Percentiles rank a stretch among this genome's conserved stretches.
These are phyloP conservation scores for Saccharomycopsis selenospora DNA, from an alignment of 805 yeast species.

Conservation along the genomic window DNA sequence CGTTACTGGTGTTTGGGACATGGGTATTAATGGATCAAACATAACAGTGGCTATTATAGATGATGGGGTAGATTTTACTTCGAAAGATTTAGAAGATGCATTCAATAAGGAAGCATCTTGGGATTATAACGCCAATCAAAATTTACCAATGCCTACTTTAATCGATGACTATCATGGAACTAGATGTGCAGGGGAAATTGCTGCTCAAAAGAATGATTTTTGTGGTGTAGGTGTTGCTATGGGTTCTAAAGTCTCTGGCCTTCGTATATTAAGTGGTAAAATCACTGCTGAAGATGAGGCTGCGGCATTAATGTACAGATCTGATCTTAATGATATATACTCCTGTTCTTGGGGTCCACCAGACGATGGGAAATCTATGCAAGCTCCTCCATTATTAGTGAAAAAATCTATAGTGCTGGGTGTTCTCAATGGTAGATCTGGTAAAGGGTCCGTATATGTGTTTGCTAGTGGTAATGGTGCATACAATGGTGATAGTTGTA, in stretches of 20 bases:
- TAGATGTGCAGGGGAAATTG: slow-evolving; percentile 96
- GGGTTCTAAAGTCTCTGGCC: slow-evolving; percentile 78
- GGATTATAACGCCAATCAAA: slow-evolving; percentile 78
- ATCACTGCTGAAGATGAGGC: slow-evolving; percentile 89
- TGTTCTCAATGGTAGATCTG: slow-evolving; percentile 68
- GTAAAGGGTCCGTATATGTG: slow-evolving; percentile 82
- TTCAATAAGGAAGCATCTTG: slow-evolving; percentile 79
- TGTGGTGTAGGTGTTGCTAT: slow-evolving; percentile 99
- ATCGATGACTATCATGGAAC: slow-evolving; percentile 91
- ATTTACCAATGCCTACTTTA: slow-evolving; percentile 73
- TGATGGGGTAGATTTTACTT: slow-evolving; percentile 85
- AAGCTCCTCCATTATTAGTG: slow-evolving; percentile 75
- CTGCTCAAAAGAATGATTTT: slow-evolving; percentile 71
- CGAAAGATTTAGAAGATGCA: slow-evolving; percentile 61
- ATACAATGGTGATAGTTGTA: slow-evolving; percentile 75
- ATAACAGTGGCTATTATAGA: slow-evolving; percentile 85
- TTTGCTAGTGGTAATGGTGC: slow-evolving; percentile 98
- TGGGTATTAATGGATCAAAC: slow-evolving; percentile 74
- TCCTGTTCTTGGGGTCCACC: slow-evolving; percentile 99
- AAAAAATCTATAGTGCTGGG: slow-evolving; percentile 81
- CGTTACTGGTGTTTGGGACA: slow-evolving; percentile 77
- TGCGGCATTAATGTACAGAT: slow-evolving; percentile 69
- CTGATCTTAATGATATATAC: slow-evolving; percentile 84
- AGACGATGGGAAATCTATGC: slow-evolving; percentile 83
- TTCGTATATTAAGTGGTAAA: slow-evolving; percentile 76